These are phyloP conservation scores for Vicia faba DNA, from an alignment of 306 rosid species.

Conservation along the genomic window DNA sequence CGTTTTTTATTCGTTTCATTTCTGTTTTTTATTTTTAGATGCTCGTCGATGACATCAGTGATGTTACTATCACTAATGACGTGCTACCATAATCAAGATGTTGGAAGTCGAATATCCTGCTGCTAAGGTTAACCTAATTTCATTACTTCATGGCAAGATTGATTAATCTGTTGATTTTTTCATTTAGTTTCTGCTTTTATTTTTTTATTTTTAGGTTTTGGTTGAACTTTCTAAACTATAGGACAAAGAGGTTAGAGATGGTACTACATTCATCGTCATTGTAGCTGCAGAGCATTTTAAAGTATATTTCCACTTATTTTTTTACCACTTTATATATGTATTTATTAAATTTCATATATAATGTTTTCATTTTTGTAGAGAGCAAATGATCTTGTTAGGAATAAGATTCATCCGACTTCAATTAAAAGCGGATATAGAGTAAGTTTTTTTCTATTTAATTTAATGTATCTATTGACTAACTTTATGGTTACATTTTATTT, in stretches of 20 bases:
- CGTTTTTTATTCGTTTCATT: not conserved
- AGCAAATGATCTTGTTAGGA: too few relatives aligned
- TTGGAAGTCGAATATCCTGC: slow-evolving; percentile 98
- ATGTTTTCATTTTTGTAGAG: slow-evolving; percentile 47
- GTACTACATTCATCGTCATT: slow-evolving; percentile 95
- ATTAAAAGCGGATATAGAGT: too few relatives aligned
- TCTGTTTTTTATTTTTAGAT: slow-evolving; percentile 51
- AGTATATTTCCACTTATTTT: slow-evolving; percentile 44
- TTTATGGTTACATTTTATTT: too few relatives aligned
- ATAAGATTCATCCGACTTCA: too few relatives aligned
- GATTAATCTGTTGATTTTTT: not conserved
- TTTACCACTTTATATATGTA: not conserved
- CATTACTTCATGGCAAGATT: not conserved
- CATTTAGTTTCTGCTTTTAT: too few relatives aligned
- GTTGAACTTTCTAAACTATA: slow-evolving; percentile 97
- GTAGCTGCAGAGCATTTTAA: slow-evolving; percentile 94
- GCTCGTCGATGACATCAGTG: slow-evolving; percentile 96
- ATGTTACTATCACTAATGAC: slow-evolving; percentile 94
- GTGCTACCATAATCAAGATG: slow-evolving; percentile 96
- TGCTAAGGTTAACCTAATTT: slow-evolving; percentile 61
- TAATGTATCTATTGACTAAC: too few relatives aligned
- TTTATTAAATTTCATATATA: slow-evolving; percentile 5
- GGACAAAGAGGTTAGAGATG: slow-evolving; percentile 97
- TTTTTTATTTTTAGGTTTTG: slow-evolving; percentile 54
- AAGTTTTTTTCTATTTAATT: too few relatives aligned